Base-by-base conservation (phyloP, 106 monocot genomes). In the Ottelia alismoides region DNA sequence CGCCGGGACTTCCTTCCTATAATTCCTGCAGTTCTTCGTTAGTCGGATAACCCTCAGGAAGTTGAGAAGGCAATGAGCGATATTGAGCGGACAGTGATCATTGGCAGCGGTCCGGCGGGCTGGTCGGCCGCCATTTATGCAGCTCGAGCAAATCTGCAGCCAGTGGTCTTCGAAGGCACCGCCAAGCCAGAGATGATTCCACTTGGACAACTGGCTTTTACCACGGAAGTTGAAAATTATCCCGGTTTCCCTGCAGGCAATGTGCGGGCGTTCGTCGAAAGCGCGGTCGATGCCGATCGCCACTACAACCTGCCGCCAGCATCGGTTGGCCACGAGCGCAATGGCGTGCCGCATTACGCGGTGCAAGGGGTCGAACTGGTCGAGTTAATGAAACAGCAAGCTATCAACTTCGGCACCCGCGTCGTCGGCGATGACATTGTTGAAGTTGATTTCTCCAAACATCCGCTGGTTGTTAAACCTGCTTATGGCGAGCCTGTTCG, bases 151-250 rank as follows among this genome's bases (percentile, higher is more conserved):
- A 78, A 87, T 43, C 78, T 87, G 27, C 63, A 60, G 54, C 81
- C 81, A 11, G 22, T 87, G 19, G 65, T 87, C 47, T 87, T 78
- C 66, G 87, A 82, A 45, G 87, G 87, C n/a, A n/a, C 17, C 82
- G 78, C 75, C 27, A 78, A 47, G 87, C 82, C 57, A 82, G 78
- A 53, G 82, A 66, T 67, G 75, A 82, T 64, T 78, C 81, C 27
- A 67, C 76, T 14, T 0, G 82, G 81, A 10, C 81, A 87, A 66
- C 78, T 87, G 21, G 82, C 82, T 54, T 82, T 82, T 30, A 87
- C 87, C 60, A 82, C 87, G 44, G 82, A 87, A 53, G 87, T 87
- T 9, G 82, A 87, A 52, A 82, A 87, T 72, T 82, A 78, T 56
- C 87, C 81, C n/a, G 82, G 82, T 14, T 87, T 86, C 30, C 86